These are phyloP conservation scores for Pleoardoris graminearum DNA, from an alignment of 2,329 filamentous ascomycete species.

Conservation along the genomic window DNA sequence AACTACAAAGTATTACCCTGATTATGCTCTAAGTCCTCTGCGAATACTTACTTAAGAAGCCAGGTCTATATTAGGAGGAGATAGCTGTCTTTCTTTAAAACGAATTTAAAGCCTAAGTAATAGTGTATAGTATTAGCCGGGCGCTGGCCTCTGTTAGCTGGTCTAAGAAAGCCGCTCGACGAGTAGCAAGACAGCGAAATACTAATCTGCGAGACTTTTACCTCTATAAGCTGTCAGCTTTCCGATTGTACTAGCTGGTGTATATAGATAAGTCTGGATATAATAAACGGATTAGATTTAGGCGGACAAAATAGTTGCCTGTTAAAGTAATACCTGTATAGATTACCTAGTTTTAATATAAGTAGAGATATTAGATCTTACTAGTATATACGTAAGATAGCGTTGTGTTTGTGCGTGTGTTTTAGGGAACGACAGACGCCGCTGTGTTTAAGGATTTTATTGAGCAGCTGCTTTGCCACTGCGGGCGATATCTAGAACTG, in stretches of 20 bases:
- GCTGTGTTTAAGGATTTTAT: conserved; percentile 24
- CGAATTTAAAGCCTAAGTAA: too few relatives aligned
- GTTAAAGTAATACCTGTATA: conserved; percentile 1
- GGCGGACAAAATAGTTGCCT: conserved; percentile 5
- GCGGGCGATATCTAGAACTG: conserved; percentile 36
- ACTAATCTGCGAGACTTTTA: conserved; percentile 41
- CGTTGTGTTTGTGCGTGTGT: conserved; percentile 16
- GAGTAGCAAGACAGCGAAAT: conserved; percentile 40
- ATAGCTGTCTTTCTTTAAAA: conserved; percentile 35
- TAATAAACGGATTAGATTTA: conserved; percentile 34
- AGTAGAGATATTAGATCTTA: conserved; percentile 3
- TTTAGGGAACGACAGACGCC: conserved; percentile 16
- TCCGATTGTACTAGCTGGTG: conserved; percentile 40
- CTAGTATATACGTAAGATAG: conserved; percentile 20
- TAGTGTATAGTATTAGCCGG: conserved; percentile 24
- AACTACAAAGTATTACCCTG: too few relatives aligned
- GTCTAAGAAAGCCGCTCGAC: conserved; percentile 35
- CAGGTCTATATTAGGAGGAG: conserved; percentile 27
- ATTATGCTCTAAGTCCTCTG: too few relatives aligned
- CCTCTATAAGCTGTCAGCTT: conserved; percentile 36
- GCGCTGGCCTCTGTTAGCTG: conserved; percentile 27
- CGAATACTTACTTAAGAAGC: conserved; percentile 24
- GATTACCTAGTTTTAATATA: background rate
- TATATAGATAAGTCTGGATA: conserved; percentile 46
- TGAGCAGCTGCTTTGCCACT: conserved; percentile 38